These are phyloP conservation scores for Populus trichocarpa DNA, from an alignment of 441 rosid genomes.

Conservation along the genomic window DNA sequence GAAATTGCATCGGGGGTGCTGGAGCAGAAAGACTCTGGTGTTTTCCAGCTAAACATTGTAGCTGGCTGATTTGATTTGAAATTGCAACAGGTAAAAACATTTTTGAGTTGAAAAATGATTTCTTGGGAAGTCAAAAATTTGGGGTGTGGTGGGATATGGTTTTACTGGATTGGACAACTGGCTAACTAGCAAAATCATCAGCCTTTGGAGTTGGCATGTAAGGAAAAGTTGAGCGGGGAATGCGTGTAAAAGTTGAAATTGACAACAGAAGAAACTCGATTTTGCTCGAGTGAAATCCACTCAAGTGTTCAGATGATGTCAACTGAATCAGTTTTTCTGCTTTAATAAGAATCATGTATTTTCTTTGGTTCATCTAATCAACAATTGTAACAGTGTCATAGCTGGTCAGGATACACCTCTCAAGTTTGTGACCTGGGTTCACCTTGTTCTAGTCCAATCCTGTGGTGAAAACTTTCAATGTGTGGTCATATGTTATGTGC, in stretches of 20 bases:
- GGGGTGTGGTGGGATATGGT: neutral
- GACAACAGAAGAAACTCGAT: neutral
- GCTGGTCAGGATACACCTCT: neutral
- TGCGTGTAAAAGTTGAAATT: neutral
- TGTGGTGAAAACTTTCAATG: neutral
- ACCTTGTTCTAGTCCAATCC: neutral
- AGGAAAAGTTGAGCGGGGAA: neutral
- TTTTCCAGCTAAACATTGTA: neutral
- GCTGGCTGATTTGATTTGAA: neutral
- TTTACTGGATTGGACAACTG: neutral
- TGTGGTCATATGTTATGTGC: neutral
- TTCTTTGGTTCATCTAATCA: neutral
- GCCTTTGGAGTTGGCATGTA: neutral
- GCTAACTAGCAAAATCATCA: neutral
- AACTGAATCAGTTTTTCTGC: neutral
- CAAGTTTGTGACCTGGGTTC: neutral
- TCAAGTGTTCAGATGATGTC: neutral
- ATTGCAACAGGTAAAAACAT: neutral
- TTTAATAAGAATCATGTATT: neutral
- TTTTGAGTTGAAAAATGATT: neutral
- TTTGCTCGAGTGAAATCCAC: neutral
- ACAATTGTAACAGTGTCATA: neutral
- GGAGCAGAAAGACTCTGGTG: neutral
- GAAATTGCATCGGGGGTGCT: neutral
- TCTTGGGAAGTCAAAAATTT: neutral